phyloP scores from a whole-genome alignment of 2,329 filamentous ascomycete species.

The Venturia nashicola region DNA sequence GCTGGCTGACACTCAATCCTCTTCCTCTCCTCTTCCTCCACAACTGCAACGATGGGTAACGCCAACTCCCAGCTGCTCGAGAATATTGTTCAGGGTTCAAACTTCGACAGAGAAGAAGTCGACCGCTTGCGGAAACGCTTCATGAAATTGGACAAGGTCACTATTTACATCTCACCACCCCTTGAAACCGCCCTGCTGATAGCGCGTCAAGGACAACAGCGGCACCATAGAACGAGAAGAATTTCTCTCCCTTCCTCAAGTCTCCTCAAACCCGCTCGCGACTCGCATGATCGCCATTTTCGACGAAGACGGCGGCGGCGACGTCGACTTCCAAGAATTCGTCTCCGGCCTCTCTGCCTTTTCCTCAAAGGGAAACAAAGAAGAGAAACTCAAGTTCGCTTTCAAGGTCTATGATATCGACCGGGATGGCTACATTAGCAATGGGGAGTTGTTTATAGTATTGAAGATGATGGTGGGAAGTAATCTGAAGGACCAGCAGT shows the following conservation, averaged over 20 bases:
- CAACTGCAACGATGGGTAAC: slow-evolving; percentile 36
- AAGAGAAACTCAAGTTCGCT: slow-evolving; percentile 93
- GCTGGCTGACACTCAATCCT: slow-evolving; percentile 10
- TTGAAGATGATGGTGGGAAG: slow-evolving; percentile 99
- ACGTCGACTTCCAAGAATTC: slow-evolving; percentile 98
- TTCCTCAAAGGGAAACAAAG: slow-evolving; percentile 96
- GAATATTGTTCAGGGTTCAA: slow-evolving; percentile 90
- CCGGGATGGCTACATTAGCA: slow-evolving; percentile 95
- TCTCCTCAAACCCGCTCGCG: slow-evolving; percentile 92
- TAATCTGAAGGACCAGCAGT: slow-evolving; percentile 96
- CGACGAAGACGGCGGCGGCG: slow-evolving; percentile 93
- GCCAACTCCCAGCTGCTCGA: slow-evolving; percentile 64
- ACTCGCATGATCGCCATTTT: slow-evolving; percentile 99
- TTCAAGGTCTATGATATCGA: slow-evolving; percentile 99
- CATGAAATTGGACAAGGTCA: slow-evolving; percentile 97
- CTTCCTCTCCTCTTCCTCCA: background rate
- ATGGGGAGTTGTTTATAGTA: slow-evolving; percentile 97
- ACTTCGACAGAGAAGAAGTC: slow-evolving; percentile 97
- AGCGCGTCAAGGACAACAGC: slow-evolving; percentile 68
- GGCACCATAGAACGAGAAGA: slow-evolving; percentile 98
- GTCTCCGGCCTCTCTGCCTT: slow-evolving; percentile 91
- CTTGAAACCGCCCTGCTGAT: background rate
- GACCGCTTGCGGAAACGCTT: slow-evolving; percentile 92
- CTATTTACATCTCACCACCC: background rate
- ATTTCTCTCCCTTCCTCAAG: slow-evolving; percentile 92